Conservation (phyloP, 2,329 filamentous ascomycete species). For the Pseudogymnoascus sp. region DNA sequence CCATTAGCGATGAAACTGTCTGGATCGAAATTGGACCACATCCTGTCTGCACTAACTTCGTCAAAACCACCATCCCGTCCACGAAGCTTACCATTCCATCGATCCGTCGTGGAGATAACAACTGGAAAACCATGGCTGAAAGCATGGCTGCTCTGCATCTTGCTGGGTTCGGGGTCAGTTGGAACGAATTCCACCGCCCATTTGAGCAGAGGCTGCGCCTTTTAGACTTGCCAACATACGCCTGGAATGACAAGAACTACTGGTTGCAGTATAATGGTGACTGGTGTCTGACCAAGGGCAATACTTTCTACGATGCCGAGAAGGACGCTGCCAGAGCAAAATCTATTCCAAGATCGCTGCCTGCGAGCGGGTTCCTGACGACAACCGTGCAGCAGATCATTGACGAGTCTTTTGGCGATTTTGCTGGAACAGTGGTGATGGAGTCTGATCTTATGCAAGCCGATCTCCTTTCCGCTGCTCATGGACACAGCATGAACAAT, state of each 20-base stretch:
- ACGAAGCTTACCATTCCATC: constrained; percentile 42
- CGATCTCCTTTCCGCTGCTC: constrained; percentile 45
- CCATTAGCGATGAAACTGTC: constrained; percentile 59
- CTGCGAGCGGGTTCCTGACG: constrained; percentile 20
- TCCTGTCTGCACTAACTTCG: constrained; percentile 59
- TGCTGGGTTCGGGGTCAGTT: constrained; percentile 56
- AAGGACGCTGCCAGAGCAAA: constrained; percentile 31
- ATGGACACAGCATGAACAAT: constrained; percentile 51
- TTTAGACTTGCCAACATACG: constrained; percentile 51
- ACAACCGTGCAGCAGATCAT: constrained; percentile 48
- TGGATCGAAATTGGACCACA: constrained; percentile 69
- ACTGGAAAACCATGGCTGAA: constrained; percentile 48
- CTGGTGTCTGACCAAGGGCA: constrained; percentile 55
- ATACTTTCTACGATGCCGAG: constrained; percentile 43
- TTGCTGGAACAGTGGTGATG: constrained; percentile 43
- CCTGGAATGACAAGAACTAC: constrained; percentile 56
- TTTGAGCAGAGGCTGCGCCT: constrained; percentile 48
- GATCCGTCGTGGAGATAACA: constrained; percentile 47
- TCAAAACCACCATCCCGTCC: constrained; percentile 52
- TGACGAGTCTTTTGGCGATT: constrained; percentile 43
- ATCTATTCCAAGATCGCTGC: constrained; percentile 16
- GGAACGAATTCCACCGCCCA: constrained; percentile 50
- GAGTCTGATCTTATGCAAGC: constrained; percentile 47
- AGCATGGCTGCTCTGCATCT: constrained; percentile 57
- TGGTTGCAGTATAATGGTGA: constrained; percentile 42